Evolutionary conservation across 2,329 filamentous ascomycete genomes (phyloP), one percentile per base, ranked within the genome.

Genomic region (Lecanicillium sp.): DNA sequence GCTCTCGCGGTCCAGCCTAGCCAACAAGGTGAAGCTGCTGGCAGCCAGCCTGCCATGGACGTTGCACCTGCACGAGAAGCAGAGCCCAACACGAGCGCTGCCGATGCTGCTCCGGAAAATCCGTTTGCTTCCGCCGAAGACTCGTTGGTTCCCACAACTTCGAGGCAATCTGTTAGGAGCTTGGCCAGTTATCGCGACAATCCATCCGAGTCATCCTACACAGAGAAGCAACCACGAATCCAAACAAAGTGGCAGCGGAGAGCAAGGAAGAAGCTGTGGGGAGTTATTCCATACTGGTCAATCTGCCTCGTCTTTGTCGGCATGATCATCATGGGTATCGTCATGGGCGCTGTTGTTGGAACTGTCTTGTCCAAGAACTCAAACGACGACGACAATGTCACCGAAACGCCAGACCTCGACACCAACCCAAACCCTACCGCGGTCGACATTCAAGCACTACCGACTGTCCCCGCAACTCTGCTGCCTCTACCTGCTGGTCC

Each of bases 211-310:
- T 58, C 61, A 14, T 62, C 55, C 19, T 52, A 69, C 12, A 66
- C 68, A 2, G 72, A 83, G 57, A 79, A 83, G 56, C 37, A 41
- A 14, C 37, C 37, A 2, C 65, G 67, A 14, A 55, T 62, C 8
- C 62, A 65, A 4, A 59, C 64, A 19, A 78, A 73, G 53, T 82
- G 78, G 75, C 73, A 80, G 59, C 56, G 62, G 10, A 65, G 70
- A 38, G 79, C 78, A 10, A 75, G 69, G 58, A 73, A 69, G 57
- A 79, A 75, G 54, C 58, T 81, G 4, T 81, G 76, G 58, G 77
- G 78, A 5, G 69, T 83, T 17, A 65, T 84, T 17, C 81, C 81
- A 0, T 76, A 77, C 50, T 84, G 81, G 81, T 78, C 76, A 1
- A 69, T 84, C 24, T 71, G 71, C 38, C 60, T 84, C 11, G 61